A percentile compares a stretch with the other conserved stretches of the same genome.
These are phyloP conservation scores for Linanthus parryae DNA, from an alignment of 148 eudicot genomes.

Conservation along the genomic window DNA sequence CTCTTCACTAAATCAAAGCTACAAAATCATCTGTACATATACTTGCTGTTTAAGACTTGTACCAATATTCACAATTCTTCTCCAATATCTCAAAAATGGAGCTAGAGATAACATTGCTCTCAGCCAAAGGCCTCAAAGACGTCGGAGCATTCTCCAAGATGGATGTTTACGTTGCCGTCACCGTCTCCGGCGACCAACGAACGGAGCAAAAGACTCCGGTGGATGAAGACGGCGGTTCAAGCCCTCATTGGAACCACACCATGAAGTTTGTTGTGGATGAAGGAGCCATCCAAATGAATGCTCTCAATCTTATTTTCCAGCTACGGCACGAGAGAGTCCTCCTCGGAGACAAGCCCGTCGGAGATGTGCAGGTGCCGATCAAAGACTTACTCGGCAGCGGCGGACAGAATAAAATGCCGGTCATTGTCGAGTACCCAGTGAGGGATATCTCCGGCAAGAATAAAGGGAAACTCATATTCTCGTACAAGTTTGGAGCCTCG, in stretches of 20 bases:
- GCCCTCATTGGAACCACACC: constrained; percentile 38
- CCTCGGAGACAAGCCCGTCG: constrained; percentile 33
- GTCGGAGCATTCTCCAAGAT: constrained; percentile 43
- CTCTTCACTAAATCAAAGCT: too few species aligned
- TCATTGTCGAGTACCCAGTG: constrained; percentile 25
- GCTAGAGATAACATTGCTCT: constrained; percentile 31
- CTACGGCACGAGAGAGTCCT: constrained; percentile 25
- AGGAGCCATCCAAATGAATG: neutral
- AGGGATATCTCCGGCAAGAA: neutral
- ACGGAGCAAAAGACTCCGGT: constrained; percentile 40
- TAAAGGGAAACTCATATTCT: neutral
- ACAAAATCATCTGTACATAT: too few species aligned
- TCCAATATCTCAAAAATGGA: neutral
- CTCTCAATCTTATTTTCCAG: constrained; percentile 18
- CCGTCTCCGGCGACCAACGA: constrained; percentile 27
- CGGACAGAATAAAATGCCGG: constrained; percentile 7
- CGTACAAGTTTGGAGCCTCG: neutral
- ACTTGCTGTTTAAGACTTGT: too few species aligned
- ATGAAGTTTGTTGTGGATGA: constrained; percentile 34
- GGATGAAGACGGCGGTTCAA: constrained; percentile 37
- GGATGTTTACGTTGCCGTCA: constrained; percentile 31
- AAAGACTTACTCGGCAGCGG: constrained; percentile 22
- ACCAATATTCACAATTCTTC: too few species aligned
- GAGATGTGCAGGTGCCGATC: constrained; percentile 32
- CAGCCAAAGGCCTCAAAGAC: constrained; percentile 47